phyloP scores from a whole-genome alignment of 495 filamentous ascomycete species.

The Stereocaulon alpinum region DNA sequence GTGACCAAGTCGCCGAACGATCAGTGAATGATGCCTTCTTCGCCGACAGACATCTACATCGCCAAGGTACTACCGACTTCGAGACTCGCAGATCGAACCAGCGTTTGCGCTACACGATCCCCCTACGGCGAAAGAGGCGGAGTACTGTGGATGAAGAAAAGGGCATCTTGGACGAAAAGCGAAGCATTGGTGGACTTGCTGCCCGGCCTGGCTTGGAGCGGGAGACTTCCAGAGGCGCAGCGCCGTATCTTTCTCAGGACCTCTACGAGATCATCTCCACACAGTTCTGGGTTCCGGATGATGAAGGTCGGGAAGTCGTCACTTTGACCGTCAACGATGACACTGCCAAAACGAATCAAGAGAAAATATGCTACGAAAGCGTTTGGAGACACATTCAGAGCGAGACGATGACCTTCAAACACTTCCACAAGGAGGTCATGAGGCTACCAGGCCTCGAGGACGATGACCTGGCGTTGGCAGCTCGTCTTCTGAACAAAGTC shows the following conservation, averaged over 20 bases:
- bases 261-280: constrained; percentile 7
- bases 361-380: constrained; percentile 3
- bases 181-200: not conserved
- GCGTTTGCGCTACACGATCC: constrained; percentile 7
- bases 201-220: not conserved
- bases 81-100: constrained; percentile 3
- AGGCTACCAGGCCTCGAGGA: constrained; percentile 7
- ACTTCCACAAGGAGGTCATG: constrained; percentile 2
- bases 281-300: constrained; percentile 11
- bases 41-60: not conserved
- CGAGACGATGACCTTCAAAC: not conserved
- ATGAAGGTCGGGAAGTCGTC: constrained; percentile 8
- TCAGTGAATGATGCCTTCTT: not conserved
- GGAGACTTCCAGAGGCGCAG: not conserved
- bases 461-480: constrained; percentile 7
- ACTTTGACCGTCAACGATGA: constrained; percentile 9
- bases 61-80: constrained; percentile 1
- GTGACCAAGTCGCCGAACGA: not conserved
- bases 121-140: constrained; percentile 2
- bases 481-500: constrained; percentile 6
- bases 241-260: not conserved
- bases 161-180: not conserved
- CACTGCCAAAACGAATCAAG: not conserved
- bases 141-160: not conserved
- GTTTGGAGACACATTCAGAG: constrained; percentile 7